Base-by-base conservation (phyloP, 2,329 filamentous ascomycete genomes). In the Dactylellina haptotyla region DNA sequence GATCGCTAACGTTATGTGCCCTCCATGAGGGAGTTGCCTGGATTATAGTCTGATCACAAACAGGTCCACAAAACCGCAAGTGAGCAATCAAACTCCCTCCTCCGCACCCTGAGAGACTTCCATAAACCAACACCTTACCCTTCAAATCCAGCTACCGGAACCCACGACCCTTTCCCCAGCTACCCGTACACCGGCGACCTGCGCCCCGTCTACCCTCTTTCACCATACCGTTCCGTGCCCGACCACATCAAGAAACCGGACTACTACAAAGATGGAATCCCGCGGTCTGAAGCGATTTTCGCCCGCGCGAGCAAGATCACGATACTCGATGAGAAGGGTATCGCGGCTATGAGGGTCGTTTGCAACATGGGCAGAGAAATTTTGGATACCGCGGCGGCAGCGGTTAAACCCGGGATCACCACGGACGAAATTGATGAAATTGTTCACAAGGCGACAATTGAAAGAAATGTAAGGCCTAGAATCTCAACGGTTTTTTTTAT, bases 391-490 rank as follows among this genome's bases (percentile, higher is more conserved):
- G 92, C 93, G 1, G 95, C 92, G 0, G 88, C 89, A 12, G 94
- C 90, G 57, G 83, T 90, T 48, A 90, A 89, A 79, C 94, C 95
- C n/a, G 95, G 95, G 53, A 90, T 98, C 32, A 97, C 94, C 4
- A 98, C 95, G 4, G 95, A 99, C 80, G 89, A 96, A 78, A 92
- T 99, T 70, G 95, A 99, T 80, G 90, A 96, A 82, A 85, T 98
- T 75, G 93, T 97, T 41, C 95, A 99, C 84, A 92, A 97, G 78
- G 95, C 94, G 57, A 97, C 92, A 80, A 84, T 98, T 76, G 94
- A 97, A 83, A 87, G 95, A 82, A 87, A 97, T 77, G 94, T 97
- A 83, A 83, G 90, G 81, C 10, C 16, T n/a, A 30, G 12, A 25
- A 5, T 9, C n/a, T 28, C n/a, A 53, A 37, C 18, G 30, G 10